Conservation (phyloP, 768 basidiomycete genomes). For the Tricholoma sp. region DNA sequence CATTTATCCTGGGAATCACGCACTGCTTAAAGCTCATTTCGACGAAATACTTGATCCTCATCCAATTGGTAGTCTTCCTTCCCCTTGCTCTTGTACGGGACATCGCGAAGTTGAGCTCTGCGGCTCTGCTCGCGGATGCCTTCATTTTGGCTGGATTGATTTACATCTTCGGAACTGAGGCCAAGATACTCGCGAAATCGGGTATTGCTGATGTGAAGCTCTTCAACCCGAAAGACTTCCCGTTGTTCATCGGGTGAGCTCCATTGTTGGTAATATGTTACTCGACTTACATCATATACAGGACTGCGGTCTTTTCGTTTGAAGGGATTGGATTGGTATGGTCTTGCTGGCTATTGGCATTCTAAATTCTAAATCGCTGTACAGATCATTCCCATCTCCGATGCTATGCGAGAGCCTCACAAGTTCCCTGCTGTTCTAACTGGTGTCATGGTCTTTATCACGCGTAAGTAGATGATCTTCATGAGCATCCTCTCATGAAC, state of each 20-base stretch:
- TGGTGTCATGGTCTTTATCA: constrained; percentile 86
- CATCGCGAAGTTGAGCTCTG: constrained; percentile 89
- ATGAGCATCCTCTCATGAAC: constrained; percentile 1
- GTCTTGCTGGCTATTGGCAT: constrained; percentile 1
- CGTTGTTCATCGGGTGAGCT: constrained; percentile 84
- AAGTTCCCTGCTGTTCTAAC: constrained; percentile 88
- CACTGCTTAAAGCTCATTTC: constrained; percentile 65
- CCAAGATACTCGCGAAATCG: constrained; percentile 53
- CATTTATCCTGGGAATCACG: constrained; percentile 79
- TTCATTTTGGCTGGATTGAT: constrained; percentile 89
- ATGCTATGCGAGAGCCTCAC: constrained; percentile 92
- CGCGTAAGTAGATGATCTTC: constrained; percentile 37
- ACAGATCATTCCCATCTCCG: constrained; percentile 90
- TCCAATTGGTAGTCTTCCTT: constrained; percentile 82
- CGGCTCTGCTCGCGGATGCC: constrained; percentile 88
- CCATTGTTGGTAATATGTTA: constrained; percentile 1
- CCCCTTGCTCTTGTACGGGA: constrained; percentile 88
- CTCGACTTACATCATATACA: constrained; percentile 20
- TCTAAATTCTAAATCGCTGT: constrained; percentile 4
- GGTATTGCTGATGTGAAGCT: constrained; percentile 78
- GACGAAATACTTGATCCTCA: constrained; percentile 75
- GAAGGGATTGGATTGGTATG: constrained; percentile 91
- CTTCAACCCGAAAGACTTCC: constrained; percentile 89
- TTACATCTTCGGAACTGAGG: constrained; percentile 87
- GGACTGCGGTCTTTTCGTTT: constrained; percentile 97